Base-by-base conservation (phyloP, 1,284 basidiomycete genomes). In the Melampsora abietis-canadensis region DNA sequence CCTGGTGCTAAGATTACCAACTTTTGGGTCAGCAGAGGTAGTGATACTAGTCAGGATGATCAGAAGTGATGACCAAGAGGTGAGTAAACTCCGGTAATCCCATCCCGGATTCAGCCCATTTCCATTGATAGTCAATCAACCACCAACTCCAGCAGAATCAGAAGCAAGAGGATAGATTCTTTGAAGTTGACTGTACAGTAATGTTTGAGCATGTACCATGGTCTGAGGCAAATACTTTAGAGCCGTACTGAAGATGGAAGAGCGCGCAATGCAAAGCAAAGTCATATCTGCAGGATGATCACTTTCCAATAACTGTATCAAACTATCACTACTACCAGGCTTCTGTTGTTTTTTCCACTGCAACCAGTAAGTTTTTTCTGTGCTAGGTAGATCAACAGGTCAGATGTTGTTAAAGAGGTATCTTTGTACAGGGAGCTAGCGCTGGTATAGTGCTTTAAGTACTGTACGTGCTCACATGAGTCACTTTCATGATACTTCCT, bases 41-140 rank as follows among this genome's bases (percentile, higher is more conserved):
- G 72, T 75, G 59, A 75, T 75, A 34, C 72, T 75, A 34, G 65
- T 75, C 21, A 75, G 30, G 31, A 65, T 75, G 65, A 75, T 75
- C 15, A 75, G 37, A 4, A 75, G 59, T 8, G 65, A 66, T 19
- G 72, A 75, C 72, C 72, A 75, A 12, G 72, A 67, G 54, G 66
- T 66, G 40, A 66, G 66, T n/a, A 75, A 57, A 46, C 67, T 75
- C 34, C 65, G 64, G 31, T 75, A 65, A 24, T 75, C 72, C 72
- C 57, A 75, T n/a, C 65, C 65, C 47, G 64, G 72, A 54, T 75
- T 66, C 30, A 46, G 60, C n/a, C 59, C 68, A 19, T 61, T 66
- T 24, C 63, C 70, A 30, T 61, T 75, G 30, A 62, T 47, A 15
- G 65, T 21, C 37, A 65, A 67, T 24, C 72, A 54, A 44, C 54